Conservation (phyloP, 2,329 filamentous ascomycete genomes). For the Aspergillus udagawae region DNA sequence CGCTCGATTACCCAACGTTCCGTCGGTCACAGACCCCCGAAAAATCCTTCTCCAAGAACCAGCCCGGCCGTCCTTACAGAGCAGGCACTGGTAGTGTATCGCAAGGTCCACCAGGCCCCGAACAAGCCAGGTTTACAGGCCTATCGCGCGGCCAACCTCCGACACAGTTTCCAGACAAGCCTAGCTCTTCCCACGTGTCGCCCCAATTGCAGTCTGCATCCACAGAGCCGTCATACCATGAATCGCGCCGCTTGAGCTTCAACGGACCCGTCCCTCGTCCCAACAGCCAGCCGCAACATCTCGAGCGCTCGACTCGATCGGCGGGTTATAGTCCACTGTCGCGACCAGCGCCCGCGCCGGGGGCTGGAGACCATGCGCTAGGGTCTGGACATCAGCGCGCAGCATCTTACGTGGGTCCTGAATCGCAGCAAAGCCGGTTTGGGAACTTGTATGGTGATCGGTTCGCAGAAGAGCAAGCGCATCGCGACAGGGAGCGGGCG, state of each 20-base stretch:
- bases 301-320: constrained; percentile 29
- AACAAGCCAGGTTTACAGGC: constrained; percentile 31
- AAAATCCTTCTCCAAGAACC: constrained; percentile 52
- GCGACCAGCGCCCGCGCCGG: constrained; percentile 22
- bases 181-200: constrained; percentile 31
- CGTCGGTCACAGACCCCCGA: constrained; percentile 72
- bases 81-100: constrained; percentile 34
- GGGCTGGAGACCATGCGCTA: constrained; percentile 18
- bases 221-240: constrained; percentile 30
- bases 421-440: constrained; percentile 30
- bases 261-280: constrained; percentile 41
- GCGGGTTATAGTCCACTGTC: constrained; percentile 35
- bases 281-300: constrained; percentile 39
- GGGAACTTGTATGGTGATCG: constrained; percentile 33
- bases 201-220: constrained; percentile 31
- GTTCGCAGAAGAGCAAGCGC: constrained; percentile 31
- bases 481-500: constrained; percentile 32
- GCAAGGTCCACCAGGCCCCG: constrained; percentile 17
- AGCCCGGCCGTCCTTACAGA: constrained; percentile 31
- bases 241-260: constrained; percentile 41
- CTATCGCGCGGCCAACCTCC: constrained; percentile 27
- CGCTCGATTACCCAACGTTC: constrained; percentile 59
- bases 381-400: constrained; percentile 21
- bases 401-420: constrained; percentile 27
- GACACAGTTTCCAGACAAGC: constrained; percentile 34